Percentiles rank a stretch among this genome's conserved stretches.
Conservation (phyloP, 176 grass and related monocot species). For the Dendrocalamus sinicus region DNA sequence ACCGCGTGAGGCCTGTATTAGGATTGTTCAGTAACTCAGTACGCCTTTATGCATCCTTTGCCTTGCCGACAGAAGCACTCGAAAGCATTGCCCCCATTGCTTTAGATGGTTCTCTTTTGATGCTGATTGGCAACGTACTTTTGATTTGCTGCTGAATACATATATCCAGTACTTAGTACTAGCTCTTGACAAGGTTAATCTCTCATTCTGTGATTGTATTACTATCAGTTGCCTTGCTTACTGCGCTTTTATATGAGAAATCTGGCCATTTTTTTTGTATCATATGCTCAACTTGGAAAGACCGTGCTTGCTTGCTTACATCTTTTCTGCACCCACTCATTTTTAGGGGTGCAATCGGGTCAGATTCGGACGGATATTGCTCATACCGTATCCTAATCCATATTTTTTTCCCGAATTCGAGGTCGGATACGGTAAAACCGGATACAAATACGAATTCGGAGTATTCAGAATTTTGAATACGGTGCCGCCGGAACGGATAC, state of each 20-base stretch:
- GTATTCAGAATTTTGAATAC: too few relatives aligned
- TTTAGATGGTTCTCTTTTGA: background rate
- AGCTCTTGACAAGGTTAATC: background rate
- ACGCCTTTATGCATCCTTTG: background rate
- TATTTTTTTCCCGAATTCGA: too few relatives aligned
- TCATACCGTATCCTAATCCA: too few relatives aligned
- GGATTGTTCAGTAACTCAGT: too few relatives aligned
- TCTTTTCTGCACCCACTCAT: too few relatives aligned
- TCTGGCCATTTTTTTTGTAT: background rate
- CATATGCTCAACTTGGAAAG: background rate
- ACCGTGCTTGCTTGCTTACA: background rate
- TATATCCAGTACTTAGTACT: background rate
- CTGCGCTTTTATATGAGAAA: background rate
- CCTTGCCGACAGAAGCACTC: conserved; percentile 5
- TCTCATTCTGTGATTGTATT: background rate
- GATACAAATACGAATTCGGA: too few relatives aligned
- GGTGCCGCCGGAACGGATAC: too few relatives aligned
- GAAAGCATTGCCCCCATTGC: background rate
- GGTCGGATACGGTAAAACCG: too few relatives aligned
- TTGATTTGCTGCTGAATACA: background rate
- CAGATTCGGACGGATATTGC: too few relatives aligned
- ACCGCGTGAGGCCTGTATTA: too few relatives aligned
- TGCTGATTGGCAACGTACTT: background rate
- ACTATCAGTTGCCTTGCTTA: background rate
- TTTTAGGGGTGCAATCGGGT: too few relatives aligned